Evolutionary conservation across 2,329 filamentous ascomycete species (phyloP), one percentile per base, ranked within the genome.

Genomic region (Cadophora gregata): DNA sequence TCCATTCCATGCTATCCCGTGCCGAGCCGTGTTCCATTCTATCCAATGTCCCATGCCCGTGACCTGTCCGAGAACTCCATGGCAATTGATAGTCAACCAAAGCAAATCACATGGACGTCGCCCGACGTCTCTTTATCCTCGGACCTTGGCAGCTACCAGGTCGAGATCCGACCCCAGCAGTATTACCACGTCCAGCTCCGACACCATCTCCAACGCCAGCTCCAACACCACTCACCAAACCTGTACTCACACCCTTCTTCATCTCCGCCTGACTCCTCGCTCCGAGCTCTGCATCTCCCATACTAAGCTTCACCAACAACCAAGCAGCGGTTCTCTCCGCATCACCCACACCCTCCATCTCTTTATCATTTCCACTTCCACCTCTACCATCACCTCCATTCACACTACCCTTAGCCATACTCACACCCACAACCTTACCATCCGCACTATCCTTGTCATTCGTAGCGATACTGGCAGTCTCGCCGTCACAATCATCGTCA

Each of bases 241-340:
- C 9, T 19, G 0, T 25, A n/a, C n/a, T n/a, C n/a, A n/a, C n/a
- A n/a, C n/a, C 56, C 61, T 24, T 38, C 50, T n/a, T n/a, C n/a
- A n/a, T n/a, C n/a, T n/a, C 16, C 24, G 12, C 58, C 19, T 8
- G 16, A 12, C 29, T 31, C 19, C 10, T 63, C 60, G 3, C 45
- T 10, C 53, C 60, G 7, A 59, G 25, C 29, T 67, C 69, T 63
- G 47, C 62, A 53, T 48, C 80, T 60, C 77, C 74, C 24, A 83
- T 77, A 66, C 81, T 81, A 29, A 85, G 77, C 61, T 82, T 81
- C 81, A 85, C 80, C 45, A 85, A 73, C 6, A 83, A 73, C 66
- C 82, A 75, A 21, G 83, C 83, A 0, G 82, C 83, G 53, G 81
- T 82, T 72, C 80, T 82, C 60, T 84, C 75, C 14, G 75, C 75